Evolutionary conservation across 768 basidiomycete species (phyloP).

Genomic region (Trametes elegans): DNA sequence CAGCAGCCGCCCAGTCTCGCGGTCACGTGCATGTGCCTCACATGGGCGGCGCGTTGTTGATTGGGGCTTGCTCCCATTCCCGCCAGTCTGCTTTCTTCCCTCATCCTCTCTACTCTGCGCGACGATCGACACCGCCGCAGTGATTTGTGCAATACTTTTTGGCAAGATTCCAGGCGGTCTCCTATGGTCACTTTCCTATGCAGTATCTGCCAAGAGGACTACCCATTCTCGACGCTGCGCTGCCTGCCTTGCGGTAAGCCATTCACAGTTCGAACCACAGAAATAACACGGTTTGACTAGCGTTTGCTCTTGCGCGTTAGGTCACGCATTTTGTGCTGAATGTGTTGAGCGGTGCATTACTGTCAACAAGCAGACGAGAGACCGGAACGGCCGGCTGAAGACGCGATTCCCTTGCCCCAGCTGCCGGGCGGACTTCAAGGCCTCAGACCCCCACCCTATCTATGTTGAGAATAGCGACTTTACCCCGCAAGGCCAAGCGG

Average conservation of each 20-base stretch:
- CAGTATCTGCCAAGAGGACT: conserved; percentile 8
- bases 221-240: neutral
- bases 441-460: neutral
- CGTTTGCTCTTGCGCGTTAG: neutral
- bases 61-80: too few relatives aligned
- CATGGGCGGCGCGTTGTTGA: too few relatives aligned
- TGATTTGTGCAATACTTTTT: too few relatives aligned
- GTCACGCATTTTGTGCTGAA: neutral
- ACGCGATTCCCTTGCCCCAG: neutral
- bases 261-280: neutral
- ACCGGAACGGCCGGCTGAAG: neutral
- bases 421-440: conserved; percentile 1
- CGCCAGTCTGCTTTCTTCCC: too few relatives aligned
- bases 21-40: too few relatives aligned
- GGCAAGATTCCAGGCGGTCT: too few relatives aligned
- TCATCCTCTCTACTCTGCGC: too few relatives aligned
- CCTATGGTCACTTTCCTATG: conserved; percentile 1
- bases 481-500: neutral
- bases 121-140: too few relatives aligned
- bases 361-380: neutral
- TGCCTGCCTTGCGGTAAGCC: conserved; percentile 9
- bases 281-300: neutral
- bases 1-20: too few relatives aligned
- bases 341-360: neutral
- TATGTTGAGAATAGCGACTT: conserved; percentile 1